These are phyloP conservation scores for Fusarium floridanum DNA, from an alignment of 2,329 filamentous ascomycete genomes.

Conservation along the genomic window DNA sequence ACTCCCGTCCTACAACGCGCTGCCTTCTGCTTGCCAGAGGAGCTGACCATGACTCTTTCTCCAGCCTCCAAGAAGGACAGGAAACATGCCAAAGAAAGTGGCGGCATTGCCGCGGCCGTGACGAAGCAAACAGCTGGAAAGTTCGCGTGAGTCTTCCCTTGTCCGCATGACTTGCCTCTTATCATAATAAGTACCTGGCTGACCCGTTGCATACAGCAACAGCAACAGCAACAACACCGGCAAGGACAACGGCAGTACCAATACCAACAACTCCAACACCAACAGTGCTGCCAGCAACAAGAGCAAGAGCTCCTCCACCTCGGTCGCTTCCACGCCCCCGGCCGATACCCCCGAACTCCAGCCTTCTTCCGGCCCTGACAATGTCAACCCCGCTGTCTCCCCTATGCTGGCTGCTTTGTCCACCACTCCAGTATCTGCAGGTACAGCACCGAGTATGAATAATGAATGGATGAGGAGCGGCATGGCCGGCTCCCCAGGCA, in stretches of 20 bases:
- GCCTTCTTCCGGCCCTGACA: slow-evolving; percentile 55
- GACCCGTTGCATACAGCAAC: slow-evolving; percentile 40
- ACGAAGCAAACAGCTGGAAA: slow-evolving; percentile 65
- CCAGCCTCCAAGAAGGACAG: slow-evolving; percentile 64
- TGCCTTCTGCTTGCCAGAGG: slow-evolving; percentile 17
- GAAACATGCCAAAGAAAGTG: slow-evolving; percentile 67
- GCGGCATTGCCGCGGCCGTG: slow-evolving; percentile 66
- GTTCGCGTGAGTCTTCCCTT: slow-evolving; percentile 60
- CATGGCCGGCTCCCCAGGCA: slow-evolving; percentile 65
- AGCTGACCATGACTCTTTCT: slow-evolving; percentile 45
- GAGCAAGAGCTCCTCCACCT: slow-evolving; percentile 53
- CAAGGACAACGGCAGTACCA: slow-evolving; percentile 49
- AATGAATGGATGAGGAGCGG: slow-evolving; percentile 61
- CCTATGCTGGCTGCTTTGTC: slow-evolving; percentile 64
- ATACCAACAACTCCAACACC: slow-evolving; percentile 37
- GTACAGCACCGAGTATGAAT: slow-evolving; percentile 61
- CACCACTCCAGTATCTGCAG: slow-evolving; percentile 62
- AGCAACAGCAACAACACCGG: slow-evolving; percentile 50
- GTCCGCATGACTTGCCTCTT: slow-evolving; percentile 48
- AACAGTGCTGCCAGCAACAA: slow-evolving; percentile 50
- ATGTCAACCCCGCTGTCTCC: slow-evolving; percentile 59
- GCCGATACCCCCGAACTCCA: slow-evolving; percentile 61
- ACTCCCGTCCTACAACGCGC: slow-evolving; percentile 31
- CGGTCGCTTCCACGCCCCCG: slow-evolving; percentile 60
- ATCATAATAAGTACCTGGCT: slow-evolving; percentile 37